Percentiles rank a stretch among this genome's conserved stretches.
Conservation (phyloP, 805 yeast species). For the Candida insectalens region DNA sequence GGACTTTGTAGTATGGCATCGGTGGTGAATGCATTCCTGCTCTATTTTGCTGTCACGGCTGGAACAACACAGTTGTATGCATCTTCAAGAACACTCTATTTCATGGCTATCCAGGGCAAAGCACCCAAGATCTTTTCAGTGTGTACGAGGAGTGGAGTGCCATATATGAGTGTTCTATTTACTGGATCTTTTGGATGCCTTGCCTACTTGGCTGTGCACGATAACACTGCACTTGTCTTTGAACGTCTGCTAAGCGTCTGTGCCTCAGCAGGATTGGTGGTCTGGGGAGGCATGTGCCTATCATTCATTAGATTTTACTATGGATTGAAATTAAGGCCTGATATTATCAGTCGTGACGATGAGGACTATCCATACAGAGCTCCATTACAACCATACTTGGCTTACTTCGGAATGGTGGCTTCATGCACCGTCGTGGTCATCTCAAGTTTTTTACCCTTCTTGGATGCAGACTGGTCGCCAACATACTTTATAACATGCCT, state of each 20-base stretch:
- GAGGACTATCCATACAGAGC: constrained; percentile 46
- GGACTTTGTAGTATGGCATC: constrained; percentile 41
- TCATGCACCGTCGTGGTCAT: constrained; percentile 31
- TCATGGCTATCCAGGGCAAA: constrained; percentile 43
- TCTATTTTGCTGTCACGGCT: constrained; percentile 47
- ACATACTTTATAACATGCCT: constrained; percentile 43
- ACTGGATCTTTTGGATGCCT: constrained; percentile 52
- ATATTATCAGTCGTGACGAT: constrained; percentile 44
- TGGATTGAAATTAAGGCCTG: constrained; percentile 45
- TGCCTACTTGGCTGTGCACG: constrained; percentile 50
- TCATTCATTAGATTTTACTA: constrained; percentile 44
- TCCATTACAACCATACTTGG: constrained; percentile 46
- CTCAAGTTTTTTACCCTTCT: constrained; percentile 44
- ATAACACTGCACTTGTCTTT: constrained; percentile 51
- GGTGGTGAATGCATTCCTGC: constrained; percentile 41
- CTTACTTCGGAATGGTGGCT: constrained; percentile 37
- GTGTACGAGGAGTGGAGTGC: constrained; percentile 62
- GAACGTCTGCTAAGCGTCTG: constrained; percentile 58
- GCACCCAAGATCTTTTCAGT: constrained; percentile 52
- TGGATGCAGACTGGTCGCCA: constrained; percentile 38
- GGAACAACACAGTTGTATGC: constrained; percentile 50
- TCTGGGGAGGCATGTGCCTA: constrained; percentile 65
- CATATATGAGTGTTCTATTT: constrained; percentile 58
- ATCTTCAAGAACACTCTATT: constrained; percentile 50
- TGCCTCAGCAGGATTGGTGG: constrained; percentile 66